Evolutionary conservation across 768 basidiomycete species (phyloP).

Genomic region (Kwoniella mangroviensis): DNA sequence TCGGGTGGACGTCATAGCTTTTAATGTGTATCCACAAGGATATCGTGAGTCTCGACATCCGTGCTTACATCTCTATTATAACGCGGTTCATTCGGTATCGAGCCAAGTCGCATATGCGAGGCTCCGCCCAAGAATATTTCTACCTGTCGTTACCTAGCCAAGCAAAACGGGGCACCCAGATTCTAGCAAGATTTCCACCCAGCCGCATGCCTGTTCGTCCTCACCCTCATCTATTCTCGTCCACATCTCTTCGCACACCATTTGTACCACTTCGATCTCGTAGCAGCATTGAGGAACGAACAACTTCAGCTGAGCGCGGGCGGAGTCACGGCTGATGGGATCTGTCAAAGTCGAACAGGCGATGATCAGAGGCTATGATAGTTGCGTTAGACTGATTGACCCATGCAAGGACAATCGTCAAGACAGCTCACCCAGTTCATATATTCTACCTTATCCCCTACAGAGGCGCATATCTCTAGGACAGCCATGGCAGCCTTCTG

Average conservation of each 20-base stretch:
- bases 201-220: constrained; percentile 32
- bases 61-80: neutral
- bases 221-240: constrained; percentile 33
- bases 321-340: constrained; percentile 7
- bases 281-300: constrained; percentile 40
- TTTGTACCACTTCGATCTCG: constrained; percentile 28
- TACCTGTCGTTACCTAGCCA: neutral
- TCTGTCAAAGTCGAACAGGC: constrained; percentile 23
- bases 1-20: constrained; percentile 34
- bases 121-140: too few relatives aligned
- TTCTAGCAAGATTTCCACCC: constrained; percentile 37
- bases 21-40: neutral
- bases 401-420: neutral
- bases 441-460: constrained; percentile 39
- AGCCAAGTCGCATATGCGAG: too few relatives aligned
- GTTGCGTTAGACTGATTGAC: neutral
- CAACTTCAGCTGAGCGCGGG: constrained; percentile 21
- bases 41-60: neutral
- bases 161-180: constrained; percentile 23
- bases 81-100: too few relatives aligned
- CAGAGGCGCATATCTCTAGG: constrained; percentile 24
- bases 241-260: constrained; percentile 36
- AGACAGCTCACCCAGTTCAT: constrained; percentile 37
- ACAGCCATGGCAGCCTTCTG: constrained; percentile 28
- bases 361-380: constrained; percentile 31